phyloP scores from a whole-genome alignment of 495 filamentous ascomycete genomes.

The Penicillium daleae region DNA sequence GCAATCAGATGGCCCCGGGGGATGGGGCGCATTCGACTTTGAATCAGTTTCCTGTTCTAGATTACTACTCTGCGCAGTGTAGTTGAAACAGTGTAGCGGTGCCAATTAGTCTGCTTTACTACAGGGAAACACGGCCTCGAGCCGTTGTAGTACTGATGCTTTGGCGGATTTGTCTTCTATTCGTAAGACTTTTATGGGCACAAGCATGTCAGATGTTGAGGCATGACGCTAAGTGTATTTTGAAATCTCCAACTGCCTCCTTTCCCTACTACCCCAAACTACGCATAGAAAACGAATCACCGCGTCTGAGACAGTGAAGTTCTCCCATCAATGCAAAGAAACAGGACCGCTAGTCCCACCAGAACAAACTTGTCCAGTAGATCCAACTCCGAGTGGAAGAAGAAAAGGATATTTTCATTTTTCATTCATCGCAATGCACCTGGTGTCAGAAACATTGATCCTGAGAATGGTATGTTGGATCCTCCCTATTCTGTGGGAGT shows the following conservation, averaged over 20 bases:
- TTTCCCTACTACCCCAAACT: conserved; percentile 1
- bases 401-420: conserved; percentile 33
- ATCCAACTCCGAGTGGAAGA: conserved; percentile 19
- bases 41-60: background rate
- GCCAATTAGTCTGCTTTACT: background rate
- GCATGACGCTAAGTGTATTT: background rate
- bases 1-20: too few species aligned
- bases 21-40: background rate
- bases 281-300: background rate
- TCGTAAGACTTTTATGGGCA: background rate
- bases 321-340: background rate
- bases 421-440: conserved; percentile 39
- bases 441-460: conserved; percentile 34
- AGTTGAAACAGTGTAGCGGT: background rate
- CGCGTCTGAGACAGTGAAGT: background rate
- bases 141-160: background rate
- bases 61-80: background rate
- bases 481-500: conserved; percentile 38
- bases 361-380: conserved; percentile 8
- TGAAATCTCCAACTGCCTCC: background rate
- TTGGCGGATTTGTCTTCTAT: background rate
- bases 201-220: background rate
- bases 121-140: background rate
- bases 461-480: conserved; percentile 39
- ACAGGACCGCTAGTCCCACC: background rate